Evolutionary conservation across 2,329 filamentous ascomycete genomes (phyloP), one percentile per base, ranked within the genome.

Genomic region (Endocalyx cinctus): DNA sequence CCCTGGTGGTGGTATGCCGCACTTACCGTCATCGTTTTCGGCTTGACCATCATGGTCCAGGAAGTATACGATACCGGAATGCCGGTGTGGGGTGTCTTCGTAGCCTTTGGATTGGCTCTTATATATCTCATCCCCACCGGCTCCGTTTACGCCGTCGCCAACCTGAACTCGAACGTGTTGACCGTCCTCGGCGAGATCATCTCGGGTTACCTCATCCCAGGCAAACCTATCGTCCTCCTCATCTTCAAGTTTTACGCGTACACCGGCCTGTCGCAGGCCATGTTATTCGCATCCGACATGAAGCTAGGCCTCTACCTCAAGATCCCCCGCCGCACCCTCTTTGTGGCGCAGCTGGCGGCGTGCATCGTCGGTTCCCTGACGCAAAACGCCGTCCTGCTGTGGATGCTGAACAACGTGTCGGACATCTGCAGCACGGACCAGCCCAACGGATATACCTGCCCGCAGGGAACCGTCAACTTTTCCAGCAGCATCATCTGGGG

Each of bases 301-400:
- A 73, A 73, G 48, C 51, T 73, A 22, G 69, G 60, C 2, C 68
- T 70, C 36, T 72, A 72, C 48, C 52, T 70, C 35, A 72, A 74
- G 45, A 65, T 73, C 26, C 62, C 69, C 0, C 66, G 64, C 0
- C 57, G 62, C 5, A 66, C 63, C 10, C 55, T 67, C 4, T 73
- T 74, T 48, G 58, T 61, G 20, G 64, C 62, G 6, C 70, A 74
- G 47, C 62, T 64, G 3, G 41, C 67, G 10, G 69, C 68, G 20
- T 69, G 66, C 10, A 55, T 72, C 25, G 52, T 70, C 4, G 67
- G 66, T 5, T 63, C 64, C 4, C 50, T 71, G 2, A 64, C 64
- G 0, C 66, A 70, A 52, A 58, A 23, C 47, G 65, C 35, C 28
- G 58, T 52, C 17, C 56, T 51, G 12, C 31, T 52, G 19, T 59